Percentiles rank a stretch among this genome's conserved stretches.
These are phyloP conservation scores for Poa pratensis DNA, from an alignment of 176 grass and related monocot genomes.

Conservation along the genomic window DNA sequence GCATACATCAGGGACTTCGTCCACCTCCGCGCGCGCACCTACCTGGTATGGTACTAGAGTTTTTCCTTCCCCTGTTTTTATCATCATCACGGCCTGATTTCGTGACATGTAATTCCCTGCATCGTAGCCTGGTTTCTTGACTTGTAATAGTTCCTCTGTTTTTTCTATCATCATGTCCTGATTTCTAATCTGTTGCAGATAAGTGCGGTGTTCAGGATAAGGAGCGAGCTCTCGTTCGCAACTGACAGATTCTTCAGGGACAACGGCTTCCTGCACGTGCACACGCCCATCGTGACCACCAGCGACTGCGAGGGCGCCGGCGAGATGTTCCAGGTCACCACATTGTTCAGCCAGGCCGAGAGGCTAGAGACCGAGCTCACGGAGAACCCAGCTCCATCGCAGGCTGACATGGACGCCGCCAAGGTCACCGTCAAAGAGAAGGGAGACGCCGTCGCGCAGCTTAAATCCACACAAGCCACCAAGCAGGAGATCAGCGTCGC, in stretches of 20 bases:
- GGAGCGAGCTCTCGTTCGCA: constrained; percentile 70
- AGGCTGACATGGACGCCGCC: constrained; percentile 47
- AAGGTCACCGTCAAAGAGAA: too few relatives aligned
- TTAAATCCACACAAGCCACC: too few relatives aligned
- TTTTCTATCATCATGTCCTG: too few relatives aligned
- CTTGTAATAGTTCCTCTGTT: too few relatives aligned
- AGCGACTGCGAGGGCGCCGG: constrained; percentile 90
- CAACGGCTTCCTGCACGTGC: constrained; percentile 75
- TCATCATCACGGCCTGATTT: too few relatives aligned
- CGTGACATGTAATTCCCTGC: too few relatives aligned
- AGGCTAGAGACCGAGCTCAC: constrained; percentile 72
- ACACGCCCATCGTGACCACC: constrained; percentile 90
- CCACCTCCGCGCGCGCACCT: constrained; percentile 80
- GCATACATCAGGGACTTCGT: constrained; percentile 57
- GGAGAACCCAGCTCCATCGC: constrained; percentile 66
- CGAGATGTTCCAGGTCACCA: constrained; percentile 95
- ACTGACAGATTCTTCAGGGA: constrained; percentile 69
- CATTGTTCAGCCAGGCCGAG: constrained; percentile 76
- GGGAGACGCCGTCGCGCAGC: too few relatives aligned
- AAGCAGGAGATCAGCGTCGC: too few relatives aligned
- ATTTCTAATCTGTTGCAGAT: constrained; percentile 54
- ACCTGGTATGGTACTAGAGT: constrained; percentile 48
- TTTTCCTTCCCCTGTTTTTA: background rate
- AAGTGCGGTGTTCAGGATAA: constrained; percentile 69
- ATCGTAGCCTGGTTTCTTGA: background rate